These are phyloP conservation scores for Laguncularia racemosa DNA, from an alignment of 345 rosid genomes.

Conservation along the genomic window DNA sequence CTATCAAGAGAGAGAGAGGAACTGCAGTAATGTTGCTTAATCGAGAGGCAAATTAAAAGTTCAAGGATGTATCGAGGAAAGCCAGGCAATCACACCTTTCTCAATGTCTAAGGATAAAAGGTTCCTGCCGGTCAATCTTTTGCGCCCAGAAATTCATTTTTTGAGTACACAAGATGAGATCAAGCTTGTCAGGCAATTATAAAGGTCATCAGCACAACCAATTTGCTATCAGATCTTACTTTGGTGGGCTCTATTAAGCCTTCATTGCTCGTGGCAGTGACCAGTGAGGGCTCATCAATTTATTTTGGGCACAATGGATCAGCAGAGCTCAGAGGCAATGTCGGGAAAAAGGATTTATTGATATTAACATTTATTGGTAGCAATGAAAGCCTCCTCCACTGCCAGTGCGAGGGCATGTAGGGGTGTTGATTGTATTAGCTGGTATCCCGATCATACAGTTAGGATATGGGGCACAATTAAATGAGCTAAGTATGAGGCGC, in stretches of 20 bases:
- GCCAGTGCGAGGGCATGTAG: constrained; percentile 63
- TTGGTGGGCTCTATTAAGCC: constrained; percentile 60
- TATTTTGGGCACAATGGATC: constrained; percentile 55
- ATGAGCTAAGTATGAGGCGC: constrained; percentile 19
- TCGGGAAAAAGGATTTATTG: no score
- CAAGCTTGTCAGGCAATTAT: constrained; percentile 41
- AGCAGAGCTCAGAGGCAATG: constrained; percentile 33
- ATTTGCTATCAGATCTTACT: constrained; percentile 58
- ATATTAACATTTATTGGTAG: no score
- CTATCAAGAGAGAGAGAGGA: no score
- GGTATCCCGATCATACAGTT: constrained; percentile 49
- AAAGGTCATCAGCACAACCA: constrained; percentile 50
- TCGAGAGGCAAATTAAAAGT: constrained; percentile 31
- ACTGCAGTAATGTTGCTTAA: constrained; percentile 39
- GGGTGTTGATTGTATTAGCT: constrained; percentile 44
- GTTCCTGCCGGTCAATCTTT: constrained; percentile 50
- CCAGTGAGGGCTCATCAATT: constrained; percentile 71
- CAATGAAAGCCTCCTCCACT: no score
- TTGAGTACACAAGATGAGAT: constrained; percentile 43
- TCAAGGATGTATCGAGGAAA: constrained; percentile 43
- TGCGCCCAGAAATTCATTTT: constrained; percentile 57
- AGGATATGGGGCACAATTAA: constrained; percentile 64
- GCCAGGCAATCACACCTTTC: constrained; percentile 50
- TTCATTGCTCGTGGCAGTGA: constrained; percentile 74
- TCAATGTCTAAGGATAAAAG: constrained; percentile 47